A percentile compares a stretch with the other conserved stretches of the same genome.
phyloP scores from a whole-genome alignment of 1,284 basidiomycete genomes.

The Polyporus tsugae region DNA sequence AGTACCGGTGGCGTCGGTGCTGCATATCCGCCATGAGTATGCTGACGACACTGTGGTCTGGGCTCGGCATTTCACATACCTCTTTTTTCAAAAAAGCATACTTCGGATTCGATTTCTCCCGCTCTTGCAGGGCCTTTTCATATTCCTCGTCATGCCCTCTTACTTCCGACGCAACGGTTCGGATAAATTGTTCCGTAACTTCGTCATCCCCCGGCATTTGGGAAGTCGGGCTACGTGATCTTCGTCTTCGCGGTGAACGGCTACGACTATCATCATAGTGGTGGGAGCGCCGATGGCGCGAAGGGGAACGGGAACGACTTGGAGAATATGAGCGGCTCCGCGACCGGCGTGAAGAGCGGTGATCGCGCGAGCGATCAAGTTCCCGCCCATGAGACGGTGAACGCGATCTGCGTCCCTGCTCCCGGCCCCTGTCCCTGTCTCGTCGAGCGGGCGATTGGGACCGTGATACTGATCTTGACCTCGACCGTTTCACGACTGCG shows the following conservation, averaged over 20 bases:
- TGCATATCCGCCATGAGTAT: constrained; percentile 41
- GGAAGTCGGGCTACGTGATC: constrained; percentile 46
- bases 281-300: constrained; percentile 42
- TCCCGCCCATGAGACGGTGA: constrained; percentile 61
- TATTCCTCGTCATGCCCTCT: constrained; percentile 83
- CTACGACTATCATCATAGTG: constrained; percentile 51
- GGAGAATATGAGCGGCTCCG: constrained; percentile 49
- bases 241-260: constrained; percentile 52
- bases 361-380: constrained; percentile 44
- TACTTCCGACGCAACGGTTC: constrained; percentile 86
- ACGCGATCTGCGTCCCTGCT: constrained; percentile 41
- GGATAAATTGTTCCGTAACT: constrained; percentile 84
- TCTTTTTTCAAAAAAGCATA: constrained; percentile 82
- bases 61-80: constrained; percentile 52
- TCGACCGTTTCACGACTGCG: constrained; percentile 43
- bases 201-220: constrained; percentile 61
- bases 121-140: constrained; percentile 77
- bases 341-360: constrained; percentile 46
- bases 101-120: constrained; percentile 83
- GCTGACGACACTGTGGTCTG: background rate
- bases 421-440: constrained; percentile 24
- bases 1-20: constrained; percentile 86
- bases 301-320: constrained; percentile 53
- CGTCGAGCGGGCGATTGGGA: constrained; percentile 41
- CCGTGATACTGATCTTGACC: constrained; percentile 31